Base-by-base conservation (phyloP, 2,329 filamentous ascomycete species). In the Ascochyta koolunga region DNA sequence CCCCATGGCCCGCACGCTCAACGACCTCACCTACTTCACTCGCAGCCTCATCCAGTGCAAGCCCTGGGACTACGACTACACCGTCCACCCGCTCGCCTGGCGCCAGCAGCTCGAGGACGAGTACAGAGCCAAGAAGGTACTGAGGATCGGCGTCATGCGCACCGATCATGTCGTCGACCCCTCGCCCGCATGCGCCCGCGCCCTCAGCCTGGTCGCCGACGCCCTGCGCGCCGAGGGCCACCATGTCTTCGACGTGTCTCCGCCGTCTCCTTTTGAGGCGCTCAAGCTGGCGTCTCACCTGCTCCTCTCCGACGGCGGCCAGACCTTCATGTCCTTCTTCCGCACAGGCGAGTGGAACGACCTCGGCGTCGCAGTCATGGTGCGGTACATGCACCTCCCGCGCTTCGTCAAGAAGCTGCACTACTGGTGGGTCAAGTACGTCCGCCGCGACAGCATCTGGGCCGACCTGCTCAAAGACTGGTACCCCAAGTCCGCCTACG, bases 21-120 rank as follows among this genome's bases (percentile, higher is more conserved):
- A 87, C 59, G 93, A 97, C 69, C 78, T 97, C 56, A 83, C 83
- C 1, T 96, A 96, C 77, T 97, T 97, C 73, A 90, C 90, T 3
- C 86, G 86, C 46, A 84, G 86, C 7, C 78, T 97, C 49, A 84
- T 97, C 50, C 78, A 84, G 44, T 93, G 95, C 86, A 80, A 90
- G 75, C 91, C 92, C 0, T 97, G 93, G 93, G 88, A 84, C 54
- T 96, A 96, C 68, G 93, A 96, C 70, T 87, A 91, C 64, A 88
- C 86, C 0, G 90, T 93, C 1, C 91, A 96, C 68, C 92, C 91
- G 0, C 81, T 97, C n/a, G 80, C 83, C 2, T 97, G 93, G 93
- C 80, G 89, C 52, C 71, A 80, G 2, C 80, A 88, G 0, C 65
- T 86, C 1, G 84, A 86, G 61, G 72, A 80, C 15, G 84, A 87